These are phyloP conservation scores for Claviceps sp. DNA, from an alignment of 2,329 filamentous ascomycete genomes.

Conservation along the genomic window DNA sequence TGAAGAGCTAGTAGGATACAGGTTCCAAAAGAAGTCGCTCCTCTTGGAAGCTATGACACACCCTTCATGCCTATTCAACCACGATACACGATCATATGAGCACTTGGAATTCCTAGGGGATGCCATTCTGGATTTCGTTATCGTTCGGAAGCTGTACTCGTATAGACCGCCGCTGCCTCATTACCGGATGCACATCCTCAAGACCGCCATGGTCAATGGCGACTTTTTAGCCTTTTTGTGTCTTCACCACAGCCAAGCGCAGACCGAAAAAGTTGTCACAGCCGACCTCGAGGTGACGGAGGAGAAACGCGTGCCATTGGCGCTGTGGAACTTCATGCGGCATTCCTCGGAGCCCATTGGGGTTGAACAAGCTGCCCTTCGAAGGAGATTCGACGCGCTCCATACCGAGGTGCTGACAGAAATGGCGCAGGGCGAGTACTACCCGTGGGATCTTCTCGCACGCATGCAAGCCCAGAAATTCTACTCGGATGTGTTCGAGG, in stretches of 20 bases:
- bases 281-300: constrained; percentile 9
- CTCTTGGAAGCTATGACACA: constrained; percentile 75
- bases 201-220: constrained; percentile 65
- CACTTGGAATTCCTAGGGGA: constrained; percentile 84
- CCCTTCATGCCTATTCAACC: constrained; percentile 41
- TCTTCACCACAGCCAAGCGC: constrained; percentile 31
- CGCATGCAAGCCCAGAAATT: constrained; percentile 59
- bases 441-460: constrained; percentile 66
- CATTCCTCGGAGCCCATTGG: constrained; percentile 37
- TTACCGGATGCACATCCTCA: constrained; percentile 59
- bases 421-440: constrained; percentile 37
- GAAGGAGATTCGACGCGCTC: constrained; percentile 32
- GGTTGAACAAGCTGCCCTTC: constrained; percentile 28
- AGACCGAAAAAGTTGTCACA: constrained; percentile 11
- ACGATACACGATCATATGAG: constrained; percentile 36
- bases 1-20: constrained; percentile 57
- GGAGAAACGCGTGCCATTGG: constrained; percentile 15
- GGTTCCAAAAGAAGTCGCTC: constrained; percentile 53
- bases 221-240: constrained; percentile 67
- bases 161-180: constrained; percentile 28
- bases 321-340: constrained; percentile 60
- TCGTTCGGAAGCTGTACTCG: constrained; percentile 49
- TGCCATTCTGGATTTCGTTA: constrained; percentile 64
- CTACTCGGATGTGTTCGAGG: constrained; percentile 74
- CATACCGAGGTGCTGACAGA: constrained; percentile 34